A percentile compares a stretch with the other conserved stretches of the same genome.
phyloP scores from a whole-genome alignment of 2,329 filamentous ascomycete species.

The Colletotrichum shisoi region DNA sequence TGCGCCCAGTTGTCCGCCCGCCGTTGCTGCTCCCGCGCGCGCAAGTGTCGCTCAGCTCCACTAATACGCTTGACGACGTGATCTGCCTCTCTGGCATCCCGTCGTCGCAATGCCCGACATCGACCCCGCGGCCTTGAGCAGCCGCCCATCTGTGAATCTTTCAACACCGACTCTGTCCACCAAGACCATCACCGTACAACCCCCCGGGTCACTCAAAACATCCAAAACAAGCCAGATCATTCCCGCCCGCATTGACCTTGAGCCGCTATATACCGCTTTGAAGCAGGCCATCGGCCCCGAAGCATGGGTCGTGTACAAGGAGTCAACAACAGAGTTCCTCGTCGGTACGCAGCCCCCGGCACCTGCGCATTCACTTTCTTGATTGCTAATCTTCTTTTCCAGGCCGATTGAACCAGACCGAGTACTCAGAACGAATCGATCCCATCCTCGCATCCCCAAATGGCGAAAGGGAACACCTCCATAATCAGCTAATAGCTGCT shows the following conservation, averaged over 20 bases:
- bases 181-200: conserved; percentile 65
- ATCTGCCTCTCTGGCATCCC: conserved; percentile 34
- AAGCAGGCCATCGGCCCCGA: conserved; percentile 67
- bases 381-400: conserved; percentile 11
- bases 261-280: conserved; percentile 69
- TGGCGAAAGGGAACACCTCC: conserved; percentile 68
- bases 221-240: conserved; percentile 69
- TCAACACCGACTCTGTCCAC: conserved; percentile 66
- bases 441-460: conserved; percentile 65
- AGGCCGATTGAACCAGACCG: conserved; percentile 70
- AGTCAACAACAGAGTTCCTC: conserved; percentile 68
- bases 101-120: conserved; percentile 68
- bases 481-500: conserved; percentile 72
- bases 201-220: conserved; percentile 58
- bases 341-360: conserved; percentile 57
- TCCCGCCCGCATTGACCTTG: conserved; percentile 71
- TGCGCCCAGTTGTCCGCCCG: conserved; percentile 52
- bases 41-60: conserved; percentile 51
- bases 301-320: conserved; percentile 71
- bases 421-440: conserved; percentile 67
- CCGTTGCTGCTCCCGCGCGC: conserved; percentile 51
- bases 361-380: conserved; percentile 5
- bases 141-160: conserved; percentile 66
- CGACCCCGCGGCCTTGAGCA: conserved; percentile 73
- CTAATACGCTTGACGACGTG: conserved; percentile 38